Evolutionary conservation across 495 filamentous ascomycete species (phyloP), one percentile per base, ranked within the genome.

Genomic region (Penicillium lividum): DNA sequence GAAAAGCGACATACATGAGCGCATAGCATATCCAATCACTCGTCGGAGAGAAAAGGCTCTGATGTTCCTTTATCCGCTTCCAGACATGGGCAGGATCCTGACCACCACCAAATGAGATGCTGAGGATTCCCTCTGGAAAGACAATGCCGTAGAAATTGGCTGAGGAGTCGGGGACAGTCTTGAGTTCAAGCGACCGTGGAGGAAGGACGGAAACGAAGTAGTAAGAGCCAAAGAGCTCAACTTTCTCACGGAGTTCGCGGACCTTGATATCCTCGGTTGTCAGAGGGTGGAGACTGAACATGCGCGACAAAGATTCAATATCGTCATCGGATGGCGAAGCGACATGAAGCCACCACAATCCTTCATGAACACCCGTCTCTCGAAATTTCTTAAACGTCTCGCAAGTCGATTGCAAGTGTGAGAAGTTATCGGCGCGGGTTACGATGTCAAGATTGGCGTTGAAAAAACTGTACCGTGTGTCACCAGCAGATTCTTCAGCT

Each of bases 21-120:
- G 93, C 93, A 67, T 97, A 97, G 72, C 92, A 97, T 64, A 97
- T 91, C 93, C 93, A 97, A 71, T 97, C 93, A 62, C 89, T 89
- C 44, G 89, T 92, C 57, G 96, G 75, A 9, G 86, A 82, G 57
- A 96, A 84, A 65, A 93, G 93, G 64, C 95, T 92, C 62, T 91
- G 88, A 53, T 96, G 78, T 66, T 88, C 87, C 0, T 88, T 85
- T 63, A 97, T 95, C 56, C 93, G 83, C 75, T 88, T 89, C 54
- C 91, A 85, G 40, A 96, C 92, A 59, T 92, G 87, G 13, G 82
- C 81, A 7, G 88, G 87, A 66, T 97, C 93, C 0, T 82, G 80
- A 58, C 87, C 91, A 45, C 82, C 82, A n/a, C 82, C 79, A 70
- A 91, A 93, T 59, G 88, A 91, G 73, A 96, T 93, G 64, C 89